These are phyloP conservation scores for Trichoderma simmonsii DNA, from an alignment of 2,329 filamentous ascomycete genomes.

Conservation along the genomic window DNA sequence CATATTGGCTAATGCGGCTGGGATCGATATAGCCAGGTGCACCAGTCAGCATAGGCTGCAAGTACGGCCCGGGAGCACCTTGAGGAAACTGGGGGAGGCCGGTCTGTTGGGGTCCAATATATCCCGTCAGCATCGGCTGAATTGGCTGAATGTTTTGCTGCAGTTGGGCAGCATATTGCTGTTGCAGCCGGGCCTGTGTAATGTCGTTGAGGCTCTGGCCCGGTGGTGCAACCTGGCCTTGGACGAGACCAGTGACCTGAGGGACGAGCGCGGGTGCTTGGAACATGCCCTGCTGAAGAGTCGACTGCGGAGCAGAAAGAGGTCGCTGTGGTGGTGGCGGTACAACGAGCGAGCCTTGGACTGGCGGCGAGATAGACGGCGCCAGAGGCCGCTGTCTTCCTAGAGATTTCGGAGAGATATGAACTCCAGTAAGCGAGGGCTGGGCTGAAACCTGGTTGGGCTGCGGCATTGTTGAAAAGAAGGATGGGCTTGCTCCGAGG, in stretches of 20 bases:
- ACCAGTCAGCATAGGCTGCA: constrained; percentile 52
- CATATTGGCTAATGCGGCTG: constrained; percentile 40
- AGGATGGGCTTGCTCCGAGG: constrained; percentile 55
- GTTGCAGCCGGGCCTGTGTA: constrained; percentile 62
- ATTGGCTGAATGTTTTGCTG: constrained; percentile 42
- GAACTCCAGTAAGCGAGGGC: neutral
- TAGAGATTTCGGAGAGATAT: constrained; percentile 27
- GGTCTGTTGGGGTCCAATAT: constrained; percentile 34
- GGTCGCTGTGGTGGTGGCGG: constrained; percentile 80
- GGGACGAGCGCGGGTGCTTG: constrained; percentile 72
- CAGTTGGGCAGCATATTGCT: constrained; percentile 52
- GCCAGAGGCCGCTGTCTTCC: constrained; percentile 63
- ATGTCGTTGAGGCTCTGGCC: constrained; percentile 77
- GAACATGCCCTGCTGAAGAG: constrained; percentile 68
- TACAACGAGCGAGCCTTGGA: constrained; percentile 58
- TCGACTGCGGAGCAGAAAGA: constrained; percentile 79
- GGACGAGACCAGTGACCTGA: constrained; percentile 72
- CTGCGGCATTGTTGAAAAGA: constrained; percentile 46
- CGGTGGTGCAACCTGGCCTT: constrained; percentile 62
- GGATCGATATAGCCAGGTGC: constrained; percentile 40
- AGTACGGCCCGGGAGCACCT: constrained; percentile 34
- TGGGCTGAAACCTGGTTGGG: constrained; percentile 7
- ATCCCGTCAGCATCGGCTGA: constrained; percentile 39
- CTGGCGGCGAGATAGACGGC: constrained; percentile 57
- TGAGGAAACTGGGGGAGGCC: constrained; percentile 39